These are phyloP conservation scores for Paecilomyces sp. DNA, from an alignment of 2,329 filamentous ascomycete species.

Conservation along the genomic window DNA sequence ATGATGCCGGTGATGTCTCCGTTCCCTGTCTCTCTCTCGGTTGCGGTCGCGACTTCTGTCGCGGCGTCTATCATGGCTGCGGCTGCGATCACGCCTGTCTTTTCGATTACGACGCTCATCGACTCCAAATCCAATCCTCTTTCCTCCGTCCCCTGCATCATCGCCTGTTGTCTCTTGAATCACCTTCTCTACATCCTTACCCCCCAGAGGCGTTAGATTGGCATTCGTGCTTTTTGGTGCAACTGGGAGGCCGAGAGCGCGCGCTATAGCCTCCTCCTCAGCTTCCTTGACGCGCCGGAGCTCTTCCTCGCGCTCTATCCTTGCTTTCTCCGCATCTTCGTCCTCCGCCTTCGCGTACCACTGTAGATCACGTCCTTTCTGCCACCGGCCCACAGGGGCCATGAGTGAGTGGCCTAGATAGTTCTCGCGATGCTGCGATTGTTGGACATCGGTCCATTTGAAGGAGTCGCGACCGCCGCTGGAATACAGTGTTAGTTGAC, in stretches of 20 bases:
- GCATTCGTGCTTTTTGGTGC: constrained; percentile 56
- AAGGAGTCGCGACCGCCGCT: constrained; percentile 87
- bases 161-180: constrained; percentile 35
- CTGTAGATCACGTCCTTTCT: constrained; percentile 63
- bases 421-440: constrained; percentile 79
- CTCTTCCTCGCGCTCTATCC: constrained; percentile 66
- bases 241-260: constrained; percentile 71
- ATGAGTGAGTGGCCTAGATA: constrained; percentile 86
- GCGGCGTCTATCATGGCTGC: constrained; percentile 24
- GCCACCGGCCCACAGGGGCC: constrained; percentile 88
- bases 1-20: constrained; percentile 38
- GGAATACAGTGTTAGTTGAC: constrained; percentile 6
- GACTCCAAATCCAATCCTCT: constrained; percentile 25
- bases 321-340: constrained; percentile 37
- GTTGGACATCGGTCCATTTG: constrained; percentile 91
- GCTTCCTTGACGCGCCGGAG: constrained; percentile 77
- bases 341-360: constrained; percentile 59
- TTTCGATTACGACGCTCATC: constrained; percentile 15
- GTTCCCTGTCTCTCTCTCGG: constrained; percentile 29
- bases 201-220: constrained; percentile 55
- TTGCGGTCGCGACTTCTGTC: constrained; percentile 21
- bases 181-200: constrained; percentile 51
- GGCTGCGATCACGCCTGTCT: constrained; percentile 23
- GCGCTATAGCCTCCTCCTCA: constrained; percentile 84
- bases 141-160: constrained; percentile 19